phyloP scores from a whole-genome alignment of 2,329 filamentous ascomycete species.

The Cercospora sp. region DNA sequence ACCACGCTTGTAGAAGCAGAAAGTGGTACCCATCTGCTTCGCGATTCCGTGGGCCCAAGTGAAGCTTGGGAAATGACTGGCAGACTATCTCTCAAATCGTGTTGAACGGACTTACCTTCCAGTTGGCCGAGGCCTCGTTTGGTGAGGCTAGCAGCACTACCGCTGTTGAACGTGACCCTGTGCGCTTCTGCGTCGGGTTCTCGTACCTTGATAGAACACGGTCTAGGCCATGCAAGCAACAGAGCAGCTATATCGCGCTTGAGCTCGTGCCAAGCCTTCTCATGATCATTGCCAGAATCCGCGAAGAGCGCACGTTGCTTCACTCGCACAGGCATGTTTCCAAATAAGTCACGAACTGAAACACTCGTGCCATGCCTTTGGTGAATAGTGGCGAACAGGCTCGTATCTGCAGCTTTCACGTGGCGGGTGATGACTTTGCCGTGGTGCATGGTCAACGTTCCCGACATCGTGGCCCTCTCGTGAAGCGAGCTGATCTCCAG shows the following conservation, averaged over 20 bases:
- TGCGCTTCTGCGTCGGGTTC: constrained; percentile 47
- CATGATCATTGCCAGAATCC: constrained; percentile 53
- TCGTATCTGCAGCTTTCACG: constrained; percentile 45
- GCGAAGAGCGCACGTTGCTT: constrained; percentile 67
- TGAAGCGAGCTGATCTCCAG: constrained; percentile 73
- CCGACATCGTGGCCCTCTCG: constrained; percentile 58
- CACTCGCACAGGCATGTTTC: constrained; percentile 84
- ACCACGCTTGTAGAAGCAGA: constrained; percentile 65
- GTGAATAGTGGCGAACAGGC: constrained; percentile 1
- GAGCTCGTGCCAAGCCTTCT: constrained; percentile 66
- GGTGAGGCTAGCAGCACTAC: constrained; percentile 31
- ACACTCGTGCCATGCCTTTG: constrained; percentile 66
- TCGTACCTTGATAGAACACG: constrained; percentile 59
- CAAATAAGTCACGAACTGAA: constrained; percentile 77
- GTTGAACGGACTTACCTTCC: constrained; percentile 21
- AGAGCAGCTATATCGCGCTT: constrained; percentile 61
- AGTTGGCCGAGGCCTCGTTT: constrained; percentile 33
- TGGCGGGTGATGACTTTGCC: constrained; percentile 65
- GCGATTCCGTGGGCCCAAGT: constrained; percentile 56
- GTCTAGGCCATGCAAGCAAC: constrained; percentile 66
- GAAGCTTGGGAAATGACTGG: constrained; percentile 66
- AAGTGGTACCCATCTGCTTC: constrained; percentile 66
- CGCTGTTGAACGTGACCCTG: constrained; percentile 23
- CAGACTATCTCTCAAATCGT: constrained; percentile 40
- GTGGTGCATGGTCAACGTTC: constrained; percentile 69